These are phyloP conservation scores for Aspergillus hortae DNA, from an alignment of 2,329 filamentous ascomycete species.

Conservation along the genomic window DNA sequence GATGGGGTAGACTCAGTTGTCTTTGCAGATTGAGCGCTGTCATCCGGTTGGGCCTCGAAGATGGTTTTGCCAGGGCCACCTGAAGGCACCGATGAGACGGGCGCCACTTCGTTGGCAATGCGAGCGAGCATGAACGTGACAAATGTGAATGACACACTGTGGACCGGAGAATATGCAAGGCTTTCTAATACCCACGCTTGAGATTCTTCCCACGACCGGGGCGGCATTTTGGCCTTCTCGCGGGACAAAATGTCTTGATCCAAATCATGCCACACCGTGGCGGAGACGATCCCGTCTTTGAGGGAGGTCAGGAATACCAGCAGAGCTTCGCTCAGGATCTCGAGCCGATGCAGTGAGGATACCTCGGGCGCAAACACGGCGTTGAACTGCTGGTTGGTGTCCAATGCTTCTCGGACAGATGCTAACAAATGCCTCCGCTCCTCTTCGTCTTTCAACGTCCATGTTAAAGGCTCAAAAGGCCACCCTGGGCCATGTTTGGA, in stretches of 20 bases:
- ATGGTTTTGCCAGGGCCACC: slow-evolving; percentile 4
- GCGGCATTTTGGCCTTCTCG: slow-evolving; percentile 48
- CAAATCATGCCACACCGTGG: slow-evolving; percentile 66
- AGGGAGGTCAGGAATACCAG: slow-evolving; percentile 71
- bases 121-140: slow-evolving; percentile 71
- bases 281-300: slow-evolving; percentile 73
- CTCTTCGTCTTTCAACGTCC: slow-evolving; percentile 40
- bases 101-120: slow-evolving; percentile 54
- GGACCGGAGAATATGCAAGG: slow-evolving; percentile 66
- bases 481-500: slow-evolving; percentile 48
- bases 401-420: slow-evolving; percentile 62
- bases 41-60: slow-evolving; percentile 1
- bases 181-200: slow-evolving; percentile 67
- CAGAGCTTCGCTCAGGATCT: slow-evolving; percentile 68
- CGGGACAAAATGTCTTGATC: slow-evolving; percentile 54
- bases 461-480: slow-evolving; percentile 56
- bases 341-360: slow-evolving; percentile 65
- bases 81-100: slow-evolving; percentile 27
- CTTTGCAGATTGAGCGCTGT: slow-evolving; percentile 5
- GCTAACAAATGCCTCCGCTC: slow-evolving; percentile 44
- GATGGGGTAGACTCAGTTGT: slow-evolving; percentile 11
- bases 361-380: slow-evolving; percentile 62
- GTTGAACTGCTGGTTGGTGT: slow-evolving; percentile 62
- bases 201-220: slow-evolving; percentile 51
- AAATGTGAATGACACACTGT: slow-evolving; percentile 88